Conservation (phyloP, 192 early-diverging fungal genomes). For the Coemansia sp. region DNA sequence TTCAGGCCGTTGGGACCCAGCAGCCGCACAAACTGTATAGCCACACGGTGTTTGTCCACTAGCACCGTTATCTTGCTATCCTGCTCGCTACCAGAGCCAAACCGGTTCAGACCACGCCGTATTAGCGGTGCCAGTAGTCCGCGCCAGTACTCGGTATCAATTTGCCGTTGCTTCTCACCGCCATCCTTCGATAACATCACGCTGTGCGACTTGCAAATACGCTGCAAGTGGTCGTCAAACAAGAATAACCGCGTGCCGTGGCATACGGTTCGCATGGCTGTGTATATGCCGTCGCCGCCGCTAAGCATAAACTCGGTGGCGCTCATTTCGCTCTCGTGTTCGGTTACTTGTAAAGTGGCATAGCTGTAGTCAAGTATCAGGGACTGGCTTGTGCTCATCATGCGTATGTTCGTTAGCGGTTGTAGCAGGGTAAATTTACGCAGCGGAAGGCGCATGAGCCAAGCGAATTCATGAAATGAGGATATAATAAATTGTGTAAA, state of each 20-base stretch:
- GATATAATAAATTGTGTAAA: neutral
- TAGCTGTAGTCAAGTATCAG: constrained; percentile 37
- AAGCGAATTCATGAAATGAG: neutral
- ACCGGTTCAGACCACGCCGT: constrained; percentile 20
- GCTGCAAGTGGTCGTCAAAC: constrained; percentile 44
- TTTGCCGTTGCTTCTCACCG: neutral
- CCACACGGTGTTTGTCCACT: constrained; percentile 15
- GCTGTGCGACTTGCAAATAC: constrained; percentile 31
- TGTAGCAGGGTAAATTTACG: neutral
- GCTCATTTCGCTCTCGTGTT: constrained; percentile 15
- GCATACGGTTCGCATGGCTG: constrained; percentile 41
- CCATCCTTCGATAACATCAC: constrained; percentile 12
- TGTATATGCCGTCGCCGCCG: constrained; percentile 43
- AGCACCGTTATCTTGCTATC: constrained; percentile 46
- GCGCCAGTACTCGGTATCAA: constrained; percentile 29
- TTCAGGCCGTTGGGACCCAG: neutral
- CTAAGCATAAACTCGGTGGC: constrained; percentile 46
- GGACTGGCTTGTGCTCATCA: constrained; percentile 14
- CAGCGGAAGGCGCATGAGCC: neutral
- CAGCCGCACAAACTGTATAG: constrained; percentile 29
- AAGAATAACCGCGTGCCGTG: constrained; percentile 34
- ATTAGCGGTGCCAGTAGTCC: constrained; percentile 29
- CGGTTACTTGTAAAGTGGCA: constrained; percentile 7
- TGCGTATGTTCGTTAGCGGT: constrained; percentile 4
- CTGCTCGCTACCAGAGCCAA: neutral